These are phyloP conservation scores for Alternaria viburni DNA, from an alignment of 2,329 filamentous ascomycete genomes.

Conservation along the genomic window DNA sequence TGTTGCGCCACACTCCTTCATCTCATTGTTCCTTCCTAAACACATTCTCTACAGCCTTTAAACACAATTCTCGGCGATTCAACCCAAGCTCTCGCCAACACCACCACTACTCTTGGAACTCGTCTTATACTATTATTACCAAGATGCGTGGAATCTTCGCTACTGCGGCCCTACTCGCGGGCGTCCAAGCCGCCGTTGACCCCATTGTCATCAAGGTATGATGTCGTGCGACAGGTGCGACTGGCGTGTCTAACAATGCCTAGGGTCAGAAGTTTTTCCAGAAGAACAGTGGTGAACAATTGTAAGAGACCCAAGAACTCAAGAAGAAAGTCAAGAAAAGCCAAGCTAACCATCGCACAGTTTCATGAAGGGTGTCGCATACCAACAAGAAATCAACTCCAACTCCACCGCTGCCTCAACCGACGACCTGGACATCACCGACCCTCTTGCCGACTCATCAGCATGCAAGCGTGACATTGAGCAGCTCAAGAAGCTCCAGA, in stretches of 20 bases:
- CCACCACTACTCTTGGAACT: constrained; percentile 31
- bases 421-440: constrained; percentile 66
- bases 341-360: constrained; percentile 44
- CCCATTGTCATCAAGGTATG: constrained; percentile 73
- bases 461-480: constrained; percentile 86
- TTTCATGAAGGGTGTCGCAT: constrained; percentile 92
- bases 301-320: constrained; percentile 41
- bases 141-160: constrained; percentile 63
- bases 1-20: constrained; percentile 34
- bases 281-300: constrained; percentile 77
- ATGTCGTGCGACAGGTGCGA: constrained; percentile 7
- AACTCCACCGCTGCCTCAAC: constrained; percentile 61
- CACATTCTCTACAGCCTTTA: constrained; percentile 15
- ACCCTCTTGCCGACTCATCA: constrained; percentile 77
- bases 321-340: neutral
- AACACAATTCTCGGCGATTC: constrained; percentile 29
- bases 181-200: constrained; percentile 63
- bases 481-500: constrained; percentile 76
- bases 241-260: constrained; percentile 12
- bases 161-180: constrained; percentile 60
- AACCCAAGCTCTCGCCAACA: constrained; percentile 35
- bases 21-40: constrained; percentile 12
- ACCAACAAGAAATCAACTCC: constrained; percentile 76
- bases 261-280: constrained; percentile 89
- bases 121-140: constrained; percentile 33